phyloP scores from a whole-genome alignment of 2,329 filamentous ascomycete genomes.

The Epichloe gansuensis region DNA sequence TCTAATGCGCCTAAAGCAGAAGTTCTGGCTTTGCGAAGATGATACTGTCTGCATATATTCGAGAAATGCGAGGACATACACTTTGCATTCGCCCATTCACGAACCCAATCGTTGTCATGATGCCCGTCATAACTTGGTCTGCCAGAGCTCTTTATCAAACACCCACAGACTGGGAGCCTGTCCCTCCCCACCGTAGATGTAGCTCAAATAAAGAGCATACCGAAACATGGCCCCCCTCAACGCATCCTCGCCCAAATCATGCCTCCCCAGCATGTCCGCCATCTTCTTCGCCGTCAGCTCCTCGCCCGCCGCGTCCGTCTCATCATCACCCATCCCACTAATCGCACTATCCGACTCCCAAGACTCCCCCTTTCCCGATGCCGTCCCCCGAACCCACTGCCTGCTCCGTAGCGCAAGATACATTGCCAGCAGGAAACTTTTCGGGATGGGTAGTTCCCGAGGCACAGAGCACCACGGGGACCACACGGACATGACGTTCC shows the following conservation, averaged over 20 bases:
- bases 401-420: slow-evolving; percentile 16
- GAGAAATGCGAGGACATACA: no score
- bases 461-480: slow-evolving; percentile 23
- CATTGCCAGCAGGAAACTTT: slow-evolving; percentile 21
- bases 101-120: no score
- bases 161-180: slow-evolving; percentile 21
- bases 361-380: background rate
- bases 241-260: slow-evolving; percentile 12
- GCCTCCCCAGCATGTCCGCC: slow-evolving; percentile 9
- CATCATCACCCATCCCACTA: slow-evolving; percentile 4
- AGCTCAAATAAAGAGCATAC: slow-evolving; percentile 24
- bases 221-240: slow-evolving; percentile 19
- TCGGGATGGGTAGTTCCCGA: slow-evolving; percentile 14
- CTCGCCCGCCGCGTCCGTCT: background rate
- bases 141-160: slow-evolving; percentile 12
- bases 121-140: slow-evolving; percentile 2
- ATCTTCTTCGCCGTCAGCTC: slow-evolving; percentile 10
- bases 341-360: slow-evolving; percentile 7
- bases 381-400: slow-evolving; percentile 9
- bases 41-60: no score
- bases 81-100: no score
- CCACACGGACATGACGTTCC: slow-evolving; percentile 17
- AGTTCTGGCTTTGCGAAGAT: no score
- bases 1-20: background rate
- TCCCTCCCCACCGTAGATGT: slow-evolving; percentile 13